Percentiles rank a stretch among this genome's conserved stretches.
Evolutionary conservation across 1,284 basidiomycete genomes (phyloP).

Genomic region (Melanopsichium pennsylvanicum): DNA sequence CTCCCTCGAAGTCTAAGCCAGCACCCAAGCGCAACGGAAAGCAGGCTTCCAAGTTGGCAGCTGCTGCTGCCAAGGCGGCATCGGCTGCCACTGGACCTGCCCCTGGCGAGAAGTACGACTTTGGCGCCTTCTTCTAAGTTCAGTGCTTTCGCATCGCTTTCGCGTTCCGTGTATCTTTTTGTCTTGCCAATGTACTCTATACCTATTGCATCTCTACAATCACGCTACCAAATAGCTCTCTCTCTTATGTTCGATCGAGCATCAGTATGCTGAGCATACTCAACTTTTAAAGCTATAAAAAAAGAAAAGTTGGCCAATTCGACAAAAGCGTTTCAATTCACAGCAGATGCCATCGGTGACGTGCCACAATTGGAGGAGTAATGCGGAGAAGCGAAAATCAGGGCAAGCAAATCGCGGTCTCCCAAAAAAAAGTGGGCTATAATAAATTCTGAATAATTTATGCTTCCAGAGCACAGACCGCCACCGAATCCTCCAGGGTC

Average conservation of each 20-base stretch:
- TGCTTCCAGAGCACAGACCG: conserved; percentile 9
- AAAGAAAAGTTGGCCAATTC: too few species aligned
- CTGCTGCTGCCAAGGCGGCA: conserved; percentile 28
- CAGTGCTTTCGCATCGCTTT: background rate
- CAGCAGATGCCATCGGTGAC: too few species aligned
- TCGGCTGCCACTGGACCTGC: conserved; percentile 42
- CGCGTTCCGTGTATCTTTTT: conserved; percentile 2
- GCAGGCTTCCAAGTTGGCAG: conserved; percentile 19
- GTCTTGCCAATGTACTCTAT: conserved; percentile 36
- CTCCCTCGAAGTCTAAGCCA: conserved; percentile 34
- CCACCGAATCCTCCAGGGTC: background rate
- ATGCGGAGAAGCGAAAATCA: background rate
- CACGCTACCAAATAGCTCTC: background rate
- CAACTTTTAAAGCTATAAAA: too few species aligned
- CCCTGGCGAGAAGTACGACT: conserved; percentile 58
- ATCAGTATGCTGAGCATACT: too few species aligned
- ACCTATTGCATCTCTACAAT: conserved; percentile 24
- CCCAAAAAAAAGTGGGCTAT: background rate
- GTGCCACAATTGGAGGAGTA: too few species aligned
- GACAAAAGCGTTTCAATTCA: too few species aligned
- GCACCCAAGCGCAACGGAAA: conserved; percentile 13
- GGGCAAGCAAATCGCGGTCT: conserved; percentile 1
- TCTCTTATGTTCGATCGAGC: too few species aligned
- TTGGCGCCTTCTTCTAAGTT: conserved; percentile 52
- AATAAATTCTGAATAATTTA: background rate